These are phyloP conservation scores for Arbutus unedo DNA, from an alignment of 148 eudicot species.

Conservation along the genomic window DNA sequence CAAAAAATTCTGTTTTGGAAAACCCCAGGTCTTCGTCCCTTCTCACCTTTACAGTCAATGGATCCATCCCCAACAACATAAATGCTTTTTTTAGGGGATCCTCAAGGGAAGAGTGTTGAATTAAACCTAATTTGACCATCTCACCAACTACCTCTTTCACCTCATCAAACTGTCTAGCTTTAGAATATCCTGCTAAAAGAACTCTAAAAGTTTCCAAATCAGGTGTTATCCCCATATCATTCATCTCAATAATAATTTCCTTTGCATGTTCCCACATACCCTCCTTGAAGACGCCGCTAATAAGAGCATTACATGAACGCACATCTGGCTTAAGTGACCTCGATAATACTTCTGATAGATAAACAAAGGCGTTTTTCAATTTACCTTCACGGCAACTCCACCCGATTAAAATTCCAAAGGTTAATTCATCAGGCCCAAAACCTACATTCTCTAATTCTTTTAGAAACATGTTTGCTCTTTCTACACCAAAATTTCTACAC, in stretches of 20 bases:
- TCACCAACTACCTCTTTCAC: constrained; percentile 41
- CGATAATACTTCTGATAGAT: constrained; percentile 48
- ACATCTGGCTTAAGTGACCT: constrained; percentile 53
- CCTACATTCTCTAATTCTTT: constrained; percentile 56
- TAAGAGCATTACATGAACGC: constrained; percentile 58
- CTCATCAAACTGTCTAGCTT: constrained; percentile 55
- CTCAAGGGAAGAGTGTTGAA: constrained; percentile 41
- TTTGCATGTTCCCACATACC: constrained; percentile 57
- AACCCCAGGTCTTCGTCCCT: constrained; percentile 61
- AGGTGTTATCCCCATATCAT: constrained; percentile 47
- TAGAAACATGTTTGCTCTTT: constrained; percentile 44
- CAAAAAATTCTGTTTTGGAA: constrained; percentile 55
- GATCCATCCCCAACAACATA: constrained; percentile 49
- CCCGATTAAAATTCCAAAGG: constrained; percentile 65
- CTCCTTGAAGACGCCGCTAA: constrained; percentile 55
- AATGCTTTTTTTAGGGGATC: constrained; percentile 64
- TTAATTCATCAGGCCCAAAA: constrained; percentile 54
- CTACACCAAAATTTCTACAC: constrained; percentile 46
- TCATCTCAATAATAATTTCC: constrained; percentile 63
- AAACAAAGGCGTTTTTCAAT: constrained; percentile 51
- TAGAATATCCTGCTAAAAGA: constrained; percentile 75
- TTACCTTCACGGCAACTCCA: constrained; percentile 56
- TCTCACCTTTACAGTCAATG: constrained; percentile 52
- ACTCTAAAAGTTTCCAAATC: constrained; percentile 49
- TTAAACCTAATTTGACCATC: constrained; percentile 44